Evolutionary conservation across 768 basidiomycete species (phyloP).

Genomic region (Trametes maxima): DNA sequence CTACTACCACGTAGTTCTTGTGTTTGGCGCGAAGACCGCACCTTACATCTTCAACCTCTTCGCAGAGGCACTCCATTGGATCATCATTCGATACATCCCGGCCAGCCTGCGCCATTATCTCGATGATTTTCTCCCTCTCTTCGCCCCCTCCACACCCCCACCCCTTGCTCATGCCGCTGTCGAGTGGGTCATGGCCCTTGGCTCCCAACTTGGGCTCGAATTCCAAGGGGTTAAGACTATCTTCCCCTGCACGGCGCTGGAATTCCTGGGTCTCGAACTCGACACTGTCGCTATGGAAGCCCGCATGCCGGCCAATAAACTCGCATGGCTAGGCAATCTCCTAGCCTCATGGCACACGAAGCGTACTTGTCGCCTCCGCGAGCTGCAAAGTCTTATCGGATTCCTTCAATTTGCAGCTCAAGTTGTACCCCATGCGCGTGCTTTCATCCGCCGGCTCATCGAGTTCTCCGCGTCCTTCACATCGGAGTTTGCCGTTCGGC

Average conservation of each 20-base stretch:
- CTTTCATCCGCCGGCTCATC: conserved; percentile 34
- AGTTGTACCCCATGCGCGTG: conserved; percentile 35
- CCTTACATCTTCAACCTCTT: conserved; percentile 46
- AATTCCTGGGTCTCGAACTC: conserved; percentile 23
- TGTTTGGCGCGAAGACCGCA: conserved; percentile 37
- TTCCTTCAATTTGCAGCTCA: conserved; percentile 39
- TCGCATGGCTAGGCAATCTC: conserved; percentile 29
- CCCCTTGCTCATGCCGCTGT: conserved; percentile 23
- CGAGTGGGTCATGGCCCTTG: conserved; percentile 36
- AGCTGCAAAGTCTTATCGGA: conserved; percentile 38
- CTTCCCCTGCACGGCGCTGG: conserved; percentile 14
- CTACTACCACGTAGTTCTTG: conserved; percentile 36
- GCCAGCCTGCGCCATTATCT: conserved; percentile 37
- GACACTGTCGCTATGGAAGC: conserved; percentile 36
- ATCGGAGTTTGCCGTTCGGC: conserved; percentile 23
- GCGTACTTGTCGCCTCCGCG: conserved; percentile 24
- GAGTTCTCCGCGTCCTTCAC: conserved; percentile 35
- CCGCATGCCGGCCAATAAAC: conserved; percentile 37
- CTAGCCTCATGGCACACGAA: conserved; percentile 30
- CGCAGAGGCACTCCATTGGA: conserved; percentile 45
- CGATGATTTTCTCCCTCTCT: conserved; percentile 36
- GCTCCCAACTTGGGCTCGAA: conserved; percentile 32
- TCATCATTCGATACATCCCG: conserved; percentile 39
- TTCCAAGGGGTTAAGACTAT: conserved; percentile 36
- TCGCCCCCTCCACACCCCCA: neutral